Conservation (phyloP, 306 rosid genomes). For the Lablab purpureus region DNA sequence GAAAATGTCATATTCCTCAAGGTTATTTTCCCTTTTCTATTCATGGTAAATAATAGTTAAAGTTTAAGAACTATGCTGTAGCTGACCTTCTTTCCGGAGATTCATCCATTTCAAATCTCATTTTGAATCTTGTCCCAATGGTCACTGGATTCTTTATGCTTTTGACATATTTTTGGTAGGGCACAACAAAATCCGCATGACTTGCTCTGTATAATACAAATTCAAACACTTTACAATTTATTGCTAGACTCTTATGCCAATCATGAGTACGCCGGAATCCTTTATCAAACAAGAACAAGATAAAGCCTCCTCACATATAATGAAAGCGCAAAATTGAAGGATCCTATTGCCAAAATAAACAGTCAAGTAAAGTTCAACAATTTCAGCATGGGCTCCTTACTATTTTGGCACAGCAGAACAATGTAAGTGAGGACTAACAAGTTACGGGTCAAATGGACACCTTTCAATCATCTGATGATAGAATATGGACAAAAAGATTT, state of each 20-base stretch:
- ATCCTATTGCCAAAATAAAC: conserved; percentile 15
- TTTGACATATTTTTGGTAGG: conserved; percentile 76
- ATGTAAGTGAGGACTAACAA: too few relatives aligned
- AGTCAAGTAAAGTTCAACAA: background rate
- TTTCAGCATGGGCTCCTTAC: background rate
- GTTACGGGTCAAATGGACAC: background rate
- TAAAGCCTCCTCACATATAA: conserved; percentile 12
- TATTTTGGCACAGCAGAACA: background rate
- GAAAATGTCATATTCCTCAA: conserved; percentile 40
- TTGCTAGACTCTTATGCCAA: conserved; percentile 6
- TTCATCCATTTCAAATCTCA: conserved; percentile 93
- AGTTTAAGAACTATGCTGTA: conserved; percentile 25
- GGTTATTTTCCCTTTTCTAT: background rate
- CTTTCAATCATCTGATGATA: background rate
- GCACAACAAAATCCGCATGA: conserved; percentile 90
- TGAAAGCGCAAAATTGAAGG: background rate
- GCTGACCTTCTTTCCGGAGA: conserved; percentile 90
- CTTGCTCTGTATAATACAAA: conserved; percentile 71
- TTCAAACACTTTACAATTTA: conserved; percentile 27
- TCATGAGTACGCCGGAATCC: conserved; percentile 7
- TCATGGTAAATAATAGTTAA: conserved; percentile 15
- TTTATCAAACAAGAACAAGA: conserved; percentile 9
- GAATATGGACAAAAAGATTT: background rate
- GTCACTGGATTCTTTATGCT: conserved; percentile 74
- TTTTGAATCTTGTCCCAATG: conserved; percentile 86